Percentiles rank a stretch among this genome's conserved stretches.
Evolutionary conservation across 2,329 filamentous ascomycete species (phyloP).

Genomic region (Calonectria leucothoes): DNA sequence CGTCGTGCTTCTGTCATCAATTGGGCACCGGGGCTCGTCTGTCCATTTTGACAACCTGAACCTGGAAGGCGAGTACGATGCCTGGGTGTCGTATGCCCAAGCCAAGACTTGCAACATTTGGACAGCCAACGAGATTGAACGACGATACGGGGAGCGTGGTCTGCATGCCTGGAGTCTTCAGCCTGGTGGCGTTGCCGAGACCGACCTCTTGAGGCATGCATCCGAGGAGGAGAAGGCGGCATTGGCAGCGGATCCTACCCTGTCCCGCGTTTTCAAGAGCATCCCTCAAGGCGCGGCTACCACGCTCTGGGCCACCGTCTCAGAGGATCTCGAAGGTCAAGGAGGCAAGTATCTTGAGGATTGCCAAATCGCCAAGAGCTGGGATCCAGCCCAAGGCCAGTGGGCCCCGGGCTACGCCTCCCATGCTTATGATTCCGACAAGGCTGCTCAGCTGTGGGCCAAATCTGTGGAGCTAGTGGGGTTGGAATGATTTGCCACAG

Average conservation of each 20-base stretch:
- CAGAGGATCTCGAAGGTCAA: slow-evolving; percentile 53
- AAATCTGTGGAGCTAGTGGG: background rate
- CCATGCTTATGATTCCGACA: background rate
- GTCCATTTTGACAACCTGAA: slow-evolving; percentile 20
- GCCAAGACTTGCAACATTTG: slow-evolving; percentile 64
- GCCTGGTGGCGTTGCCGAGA: slow-evolving; percentile 49
- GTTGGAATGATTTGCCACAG: background rate
- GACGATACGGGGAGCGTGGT: slow-evolving; percentile 56
- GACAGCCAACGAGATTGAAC: slow-evolving; percentile 62
- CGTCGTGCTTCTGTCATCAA: slow-evolving; percentile 48
- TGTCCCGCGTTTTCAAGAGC: slow-evolving; percentile 2
- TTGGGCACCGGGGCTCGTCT: slow-evolving; percentile 30
- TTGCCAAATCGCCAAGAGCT: background rate
- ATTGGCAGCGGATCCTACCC: background rate
- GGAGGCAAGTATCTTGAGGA: slow-evolving; percentile 58
- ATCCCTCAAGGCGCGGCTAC: slow-evolving; percentile 60
- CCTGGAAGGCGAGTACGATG: slow-evolving; percentile 33
- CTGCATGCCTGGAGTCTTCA: slow-evolving; percentile 56
- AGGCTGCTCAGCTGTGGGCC: background rate
- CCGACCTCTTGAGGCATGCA: background rate
- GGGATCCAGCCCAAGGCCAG: background rate
- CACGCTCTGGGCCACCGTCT: slow-evolving; percentile 55
- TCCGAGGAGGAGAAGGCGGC: background rate
- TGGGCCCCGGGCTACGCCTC: background rate
- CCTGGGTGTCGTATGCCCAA: slow-evolving; percentile 56